Base-by-base conservation (phyloP, 257 asterid genomes). In the Nicotiana obtusifolia region DNA sequence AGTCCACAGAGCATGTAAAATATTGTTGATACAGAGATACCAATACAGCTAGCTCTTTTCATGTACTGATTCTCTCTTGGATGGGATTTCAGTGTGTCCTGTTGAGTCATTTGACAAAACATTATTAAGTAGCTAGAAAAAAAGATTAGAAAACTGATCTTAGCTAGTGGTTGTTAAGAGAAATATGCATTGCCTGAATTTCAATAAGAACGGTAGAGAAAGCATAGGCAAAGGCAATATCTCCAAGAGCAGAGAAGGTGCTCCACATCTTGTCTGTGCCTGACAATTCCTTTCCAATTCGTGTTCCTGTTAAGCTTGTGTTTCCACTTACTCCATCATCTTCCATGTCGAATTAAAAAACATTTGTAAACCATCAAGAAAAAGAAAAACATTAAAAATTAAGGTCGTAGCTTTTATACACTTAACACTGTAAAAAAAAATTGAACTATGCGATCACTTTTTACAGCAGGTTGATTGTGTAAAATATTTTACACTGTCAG, bases 151-250 rank as follows among this genome's bases (percentile, higher is more conserved):
- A 75, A 49, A 49, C 44, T 14, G 16, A 15, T 22, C 4, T 49
- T 35, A 41, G 8, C 44, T 41, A 73, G 41, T 47, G 20, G 22
- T 24, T 7, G 52, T 33, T 24, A 49, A 49, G 8, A 75, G 64
- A 49, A 49, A 49, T 10, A 61, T 49, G 14, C 5, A 26, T 82
- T 56, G 81, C 97, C 90, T 93, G 95, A 64, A 93, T 91, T 69
- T 93, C 94, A 15, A 90, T 85, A 0, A 91, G 94, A 56, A 93
- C 93, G 9, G 67, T 81, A 7, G 93, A 84, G 82, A 93, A 93
- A 54, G 92, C 86, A 71, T 90, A 93, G 28, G 97, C 94, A 47
- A 93, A 91, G 20, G 96, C 96, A 80, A 93, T 89, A 83, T 93
- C 83, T 52, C 97, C 97, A 13, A 93, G 92, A 35, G 96, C 92